Base-by-base conservation (phyloP, 495 filamentous ascomycete genomes). In the Xylaria sp. region DNA sequence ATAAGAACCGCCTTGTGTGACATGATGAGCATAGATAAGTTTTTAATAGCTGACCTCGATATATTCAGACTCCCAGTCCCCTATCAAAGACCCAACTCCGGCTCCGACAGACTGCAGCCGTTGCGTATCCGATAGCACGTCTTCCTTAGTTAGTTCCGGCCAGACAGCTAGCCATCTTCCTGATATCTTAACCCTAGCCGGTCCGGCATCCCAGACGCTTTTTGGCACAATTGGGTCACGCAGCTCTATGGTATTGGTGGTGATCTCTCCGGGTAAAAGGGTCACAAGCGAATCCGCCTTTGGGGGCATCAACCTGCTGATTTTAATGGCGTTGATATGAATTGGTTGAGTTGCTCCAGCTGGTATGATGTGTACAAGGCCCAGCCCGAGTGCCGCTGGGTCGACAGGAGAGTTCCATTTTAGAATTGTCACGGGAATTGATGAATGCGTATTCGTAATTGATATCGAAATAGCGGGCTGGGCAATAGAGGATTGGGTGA, bases 321-420 rank as follows among this genome's bases (percentile, higher is more conserved):
- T 26, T 24, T 41, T 61, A 11, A 61, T 61, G 9, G n/a, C 37
- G 35, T 61, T 4, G 3, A 61, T 61, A 37, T 61, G 58, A 41
- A 61, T 21, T 41, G 58, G 58, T 0, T 61, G 17, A 37, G 58
- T 61, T 24, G 58, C 8, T 2, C 35, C 58, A 24, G 58, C 35
- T 40, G 58, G 35, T 40, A 40, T 41, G 37, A 61, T n/a, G 19
- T 37, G 58, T 40, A 61, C 35, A 2, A 61, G 58, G 12, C 58
- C 58, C 24, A 61, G n/a, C 3, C 58, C 58, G 4, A 61, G 58
- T 41, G 58, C 58, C 17, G 58, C 58, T 61, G 58, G 21, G 15
- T 61, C 58, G n/a, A 61, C 35, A 33, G 58, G 58, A 12, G 58
- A 61, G 58, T 61, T 41, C 58, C 58, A 61, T 61, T 61, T 61